Conservation (phyloP, 768 basidiomycete genomes). For the Exidia glandulosa region DNA sequence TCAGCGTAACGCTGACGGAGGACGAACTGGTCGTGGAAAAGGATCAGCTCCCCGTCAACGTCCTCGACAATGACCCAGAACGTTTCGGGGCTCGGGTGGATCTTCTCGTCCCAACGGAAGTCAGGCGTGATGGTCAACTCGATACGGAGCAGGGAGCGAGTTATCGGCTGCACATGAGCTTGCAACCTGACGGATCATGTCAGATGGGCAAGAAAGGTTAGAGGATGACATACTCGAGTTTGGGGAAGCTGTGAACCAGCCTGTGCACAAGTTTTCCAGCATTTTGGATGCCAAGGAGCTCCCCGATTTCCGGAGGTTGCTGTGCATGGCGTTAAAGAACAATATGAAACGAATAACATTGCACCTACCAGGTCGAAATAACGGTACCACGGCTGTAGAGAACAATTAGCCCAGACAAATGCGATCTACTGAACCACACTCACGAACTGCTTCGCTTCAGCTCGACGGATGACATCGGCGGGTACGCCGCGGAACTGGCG, state of each 20-base stretch:
- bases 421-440: conserved; percentile 16
- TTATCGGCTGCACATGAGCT: conserved; percentile 95
- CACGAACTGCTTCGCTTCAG: conserved; percentile 96
- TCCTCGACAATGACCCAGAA: conserved; percentile 95
- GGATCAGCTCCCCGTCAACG: conserved; percentile 91
- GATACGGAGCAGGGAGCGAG: conserved; percentile 81
- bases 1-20: conserved; percentile 86
- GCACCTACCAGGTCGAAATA: conserved; percentile 74
- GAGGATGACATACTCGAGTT: conserved; percentile 54
- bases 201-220: background rate
- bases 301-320: conserved; percentile 85
- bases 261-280: conserved; percentile 87
- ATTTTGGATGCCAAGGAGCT: conserved; percentile 87
- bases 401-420: conserved; percentile 1
- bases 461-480: conserved; percentile 72
- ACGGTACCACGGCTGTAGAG: conserved; percentile 76
- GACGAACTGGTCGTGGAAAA: conserved; percentile 90
- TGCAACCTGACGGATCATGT: conserved; percentile 44
- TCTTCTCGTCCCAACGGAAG: conserved; percentile 95
- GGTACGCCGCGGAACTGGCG: conserved; percentile 93
- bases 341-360: background rate
- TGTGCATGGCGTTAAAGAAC: conserved; percentile 12
- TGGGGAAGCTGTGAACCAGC: conserved; percentile 93
- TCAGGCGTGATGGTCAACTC: conserved; percentile 95
- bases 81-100: conserved; percentile 78